phyloP scores from a whole-genome alignment of 2,329 filamentous ascomycete species.

The Remersonia thermophila region DNA sequence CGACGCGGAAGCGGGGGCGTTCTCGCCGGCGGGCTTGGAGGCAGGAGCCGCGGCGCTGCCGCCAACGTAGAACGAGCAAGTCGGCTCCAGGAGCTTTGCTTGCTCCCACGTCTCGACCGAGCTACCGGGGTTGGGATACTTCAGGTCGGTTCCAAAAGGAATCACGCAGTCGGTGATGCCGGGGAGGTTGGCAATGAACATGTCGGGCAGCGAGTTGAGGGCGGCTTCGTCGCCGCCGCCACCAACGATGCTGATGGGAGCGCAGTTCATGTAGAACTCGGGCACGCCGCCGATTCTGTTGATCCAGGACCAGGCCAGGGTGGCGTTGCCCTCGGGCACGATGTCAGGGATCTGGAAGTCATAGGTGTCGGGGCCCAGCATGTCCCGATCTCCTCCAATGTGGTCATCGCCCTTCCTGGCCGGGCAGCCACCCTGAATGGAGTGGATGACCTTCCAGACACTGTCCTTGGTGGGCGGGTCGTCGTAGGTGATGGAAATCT shows the following conservation, averaged over 20 bases:
- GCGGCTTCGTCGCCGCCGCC: conserved; percentile 35
- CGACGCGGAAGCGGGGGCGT: too few species aligned
- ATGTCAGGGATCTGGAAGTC: conserved; percentile 59
- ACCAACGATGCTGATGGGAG: conserved; percentile 55
- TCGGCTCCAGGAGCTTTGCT: too few species aligned
- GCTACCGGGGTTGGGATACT: conserved; percentile 56
- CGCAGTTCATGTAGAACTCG: conserved; percentile 98
- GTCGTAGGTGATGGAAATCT: conserved; percentile 77
- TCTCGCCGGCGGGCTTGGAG: too few species aligned
- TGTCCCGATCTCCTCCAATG: conserved; percentile 34
- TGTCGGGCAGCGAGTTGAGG: conserved; percentile 53
- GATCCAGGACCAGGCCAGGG: conserved; percentile 88
- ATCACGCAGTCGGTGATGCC: conserved; percentile 41
- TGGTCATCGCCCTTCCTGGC: conserved; percentile 46
- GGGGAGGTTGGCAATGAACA: conserved; percentile 62
- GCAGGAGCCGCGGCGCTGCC: background rate
- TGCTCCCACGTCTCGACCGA: conserved; percentile 44
- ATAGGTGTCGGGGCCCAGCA: conserved; percentile 43
- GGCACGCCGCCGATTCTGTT: conserved; percentile 87
- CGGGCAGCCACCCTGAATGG: conserved; percentile 76
- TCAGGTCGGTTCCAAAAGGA: conserved; percentile 40
- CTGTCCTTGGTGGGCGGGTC: conserved; percentile 50
- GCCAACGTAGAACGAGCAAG: too few species aligned
- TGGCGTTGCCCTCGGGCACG: conserved; percentile 64
- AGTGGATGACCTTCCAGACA: conserved; percentile 81